phyloP scores from a whole-genome alignment of 768 basidiomycete genomes.

The Phylloporus rhodoxanthus region DNA sequence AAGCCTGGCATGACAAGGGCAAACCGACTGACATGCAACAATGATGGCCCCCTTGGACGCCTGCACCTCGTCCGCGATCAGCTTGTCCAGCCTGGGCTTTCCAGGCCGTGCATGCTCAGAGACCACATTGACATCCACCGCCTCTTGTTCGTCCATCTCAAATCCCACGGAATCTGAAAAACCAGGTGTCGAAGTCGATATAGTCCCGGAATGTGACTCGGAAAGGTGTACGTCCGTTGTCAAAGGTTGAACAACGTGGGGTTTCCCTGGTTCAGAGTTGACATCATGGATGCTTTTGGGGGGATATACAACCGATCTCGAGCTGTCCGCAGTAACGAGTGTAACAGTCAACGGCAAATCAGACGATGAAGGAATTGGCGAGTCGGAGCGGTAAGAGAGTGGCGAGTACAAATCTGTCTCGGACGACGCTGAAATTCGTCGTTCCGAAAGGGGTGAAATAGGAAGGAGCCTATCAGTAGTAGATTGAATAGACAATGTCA shows the following conservation, averaged over 20 bases:
- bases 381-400: slow-evolving; percentile 6
- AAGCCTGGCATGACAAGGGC: neutral
- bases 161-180: slow-evolving; percentile 23
- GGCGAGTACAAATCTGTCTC: slow-evolving; percentile 11
- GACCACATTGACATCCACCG: slow-evolving; percentile 51
- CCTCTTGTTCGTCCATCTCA: slow-evolving; percentile 52
- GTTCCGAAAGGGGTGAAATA: slow-evolving; percentile 18
- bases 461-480: slow-evolving; percentile 20
- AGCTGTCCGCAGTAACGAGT: neutral
- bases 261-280: slow-evolving; percentile 4
- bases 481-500: slow-evolving; percentile 12
- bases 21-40: slow-evolving; percentile 58
- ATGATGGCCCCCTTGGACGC: slow-evolving; percentile 48
- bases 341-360: slow-evolving; percentile 6
- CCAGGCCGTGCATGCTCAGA: slow-evolving; percentile 62
- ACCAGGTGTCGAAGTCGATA: neutral
- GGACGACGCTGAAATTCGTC: slow-evolving; percentile 7
- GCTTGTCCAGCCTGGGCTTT: slow-evolving; percentile 55
- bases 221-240: neutral
- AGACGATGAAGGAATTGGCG: neutral
- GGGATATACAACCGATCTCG: neutral
- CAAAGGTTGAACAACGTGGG: neutral
- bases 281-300: slow-evolving; percentile 2
- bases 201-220: neutral
- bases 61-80: slow-evolving; percentile 62